These are phyloP conservation scores for Glycine soja DNA, from an alignment of 306 rosid genomes.

Conservation along the genomic window DNA sequence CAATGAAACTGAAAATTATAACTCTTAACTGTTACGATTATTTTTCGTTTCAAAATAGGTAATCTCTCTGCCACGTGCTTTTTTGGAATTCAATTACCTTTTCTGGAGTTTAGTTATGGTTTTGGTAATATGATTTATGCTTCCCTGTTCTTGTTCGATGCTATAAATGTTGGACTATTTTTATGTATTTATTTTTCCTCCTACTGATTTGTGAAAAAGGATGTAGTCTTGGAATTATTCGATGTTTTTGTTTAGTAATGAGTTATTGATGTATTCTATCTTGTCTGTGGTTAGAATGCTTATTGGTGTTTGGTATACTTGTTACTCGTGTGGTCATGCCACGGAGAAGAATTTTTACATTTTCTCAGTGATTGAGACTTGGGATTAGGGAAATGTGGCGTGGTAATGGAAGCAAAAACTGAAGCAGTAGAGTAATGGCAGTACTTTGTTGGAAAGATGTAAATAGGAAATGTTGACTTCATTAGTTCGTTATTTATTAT, in stretches of 20 bases:
- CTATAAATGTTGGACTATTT: background rate
- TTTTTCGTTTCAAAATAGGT: conserved; percentile 3
- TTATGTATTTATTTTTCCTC: background rate
- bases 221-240: background rate
- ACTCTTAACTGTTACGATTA: background rate
- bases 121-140: background rate
- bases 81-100: conserved; percentile 13
- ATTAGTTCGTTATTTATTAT: background rate
- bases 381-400: conserved; percentile 3
- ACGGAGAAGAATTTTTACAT: background rate
- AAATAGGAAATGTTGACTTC: background rate
- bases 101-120: conserved; percentile 13
- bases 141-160: background rate
- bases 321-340: background rate
- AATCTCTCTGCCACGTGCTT: conserved; percentile 16
- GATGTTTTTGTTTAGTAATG: background rate
- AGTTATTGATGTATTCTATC: conserved; percentile 5
- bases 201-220: background rate
- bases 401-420: background rate
- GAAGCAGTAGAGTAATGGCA: conserved; percentile 5
- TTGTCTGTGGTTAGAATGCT: conserved; percentile 13
- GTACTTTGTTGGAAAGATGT: conserved; percentile 3
- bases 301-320: background rate
- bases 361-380: conserved; percentile 16
- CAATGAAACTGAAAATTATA: background rate